Percentiles rank a stretch among this genome's conserved stretches.
Conservation (phyloP, 2,329 filamentous ascomycete genomes). For the Lachnellula subtilissima region DNA sequence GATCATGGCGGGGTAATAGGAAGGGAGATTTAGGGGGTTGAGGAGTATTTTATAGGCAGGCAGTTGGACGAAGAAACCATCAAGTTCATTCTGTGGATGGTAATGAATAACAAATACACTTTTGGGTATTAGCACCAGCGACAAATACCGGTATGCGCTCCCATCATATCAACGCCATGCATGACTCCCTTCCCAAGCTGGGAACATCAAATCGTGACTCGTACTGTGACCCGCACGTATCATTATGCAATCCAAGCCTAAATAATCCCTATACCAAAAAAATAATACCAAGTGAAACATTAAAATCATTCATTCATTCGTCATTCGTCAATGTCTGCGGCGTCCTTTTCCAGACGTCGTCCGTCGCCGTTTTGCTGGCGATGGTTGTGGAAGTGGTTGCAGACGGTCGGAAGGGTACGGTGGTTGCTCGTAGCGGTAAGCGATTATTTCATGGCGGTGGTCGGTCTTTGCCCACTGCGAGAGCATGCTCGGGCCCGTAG, state of each 20-base stretch:
- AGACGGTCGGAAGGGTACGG: not conserved
- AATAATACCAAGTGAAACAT: not conserved
- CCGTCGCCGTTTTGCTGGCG: not conserved
- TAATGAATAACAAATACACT: not conserved
- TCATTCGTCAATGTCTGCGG: not conserved
- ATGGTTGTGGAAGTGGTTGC: not conserved
- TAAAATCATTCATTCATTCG: not conserved
- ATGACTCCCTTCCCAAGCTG: not conserved
- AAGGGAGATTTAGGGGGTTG: too few relatives aligned
- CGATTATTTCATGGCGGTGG: slow-evolving; percentile 4
- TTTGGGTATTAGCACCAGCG: slow-evolving; percentile 2
- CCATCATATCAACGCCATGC: not conserved
- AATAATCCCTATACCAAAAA: not conserved
- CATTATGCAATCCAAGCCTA: not conserved
- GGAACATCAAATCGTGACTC: not conserved
- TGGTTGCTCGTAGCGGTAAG: not conserved
- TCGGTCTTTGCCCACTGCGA: not conserved
- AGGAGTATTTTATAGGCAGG: too few relatives aligned
- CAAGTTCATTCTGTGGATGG: not conserved
- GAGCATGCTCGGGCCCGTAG: not conserved
- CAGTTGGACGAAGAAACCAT: not conserved
- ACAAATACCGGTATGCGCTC: not conserved
- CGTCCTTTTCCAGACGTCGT: not conserved
- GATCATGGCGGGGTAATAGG: too few relatives aligned
- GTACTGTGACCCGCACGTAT: not conserved